Evolutionary conservation across 225 moss, liverwort and hornwort genomes (phyloP), one percentile per base, ranked within the genome.

Genomic region (Pseudisothecium myosuroides): DNA sequence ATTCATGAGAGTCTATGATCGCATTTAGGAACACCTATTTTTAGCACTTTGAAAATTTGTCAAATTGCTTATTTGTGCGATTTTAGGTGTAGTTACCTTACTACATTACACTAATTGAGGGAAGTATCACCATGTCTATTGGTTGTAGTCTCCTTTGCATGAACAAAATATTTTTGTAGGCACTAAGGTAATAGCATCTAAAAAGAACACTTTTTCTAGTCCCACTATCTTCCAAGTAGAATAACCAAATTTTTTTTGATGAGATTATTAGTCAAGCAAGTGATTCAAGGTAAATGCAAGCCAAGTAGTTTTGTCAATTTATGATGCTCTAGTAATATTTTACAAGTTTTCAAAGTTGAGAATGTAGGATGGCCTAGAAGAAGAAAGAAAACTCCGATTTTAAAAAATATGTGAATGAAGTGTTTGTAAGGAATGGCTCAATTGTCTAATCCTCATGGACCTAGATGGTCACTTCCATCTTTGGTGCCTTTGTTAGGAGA

Each of bases 401-500:
- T 43, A 72, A 43, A 43, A 5, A 72, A 9, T 72, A 3, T 45
- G 1, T 45, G 17, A 45, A 73, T 28, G 28, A 73, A 41, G 28
- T 10, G 11, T 18, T 1, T 68, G 4, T 68, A 12, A 12, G 22
- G 2, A 68, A 22, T n/a, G n/a, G 7, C 7, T n/a, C 13, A 68
- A 68, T 7, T n/a, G 4, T 7, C 17, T 20, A 23, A 39, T 23
- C n/a, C 4, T 68, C n/a, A 68, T 68, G 4, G 22, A 64, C 34
- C 9, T 65, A 10, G 18, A 65, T 34, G 34, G 65, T 65, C 17
- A 23, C 24, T 24, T 24, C 14, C 0, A 69, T 10, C 8, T 12
- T 22, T 12, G 21, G 21, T 68, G n/a, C 2, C 12, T 68, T 0
- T 1, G 2, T 22, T 67, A 19, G 37, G 4, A 67, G 4, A 18